Evolutionary conservation across 805 yeast species (phyloP), one percentile per base, ranked within the genome.

Genomic region (Lipomyces yamanashiensis): DNA sequence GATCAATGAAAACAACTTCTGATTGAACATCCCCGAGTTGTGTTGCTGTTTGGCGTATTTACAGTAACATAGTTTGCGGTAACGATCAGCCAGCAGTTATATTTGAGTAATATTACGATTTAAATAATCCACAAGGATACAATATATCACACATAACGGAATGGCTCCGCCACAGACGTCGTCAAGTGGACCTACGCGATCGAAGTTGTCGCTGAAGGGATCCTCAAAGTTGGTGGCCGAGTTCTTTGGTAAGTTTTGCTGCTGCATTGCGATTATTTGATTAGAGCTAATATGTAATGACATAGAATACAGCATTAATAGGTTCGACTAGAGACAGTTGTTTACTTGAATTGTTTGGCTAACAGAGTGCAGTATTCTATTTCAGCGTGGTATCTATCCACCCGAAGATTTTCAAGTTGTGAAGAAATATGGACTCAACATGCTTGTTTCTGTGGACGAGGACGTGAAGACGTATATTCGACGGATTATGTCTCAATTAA

Each of bases 321-420:
- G 64, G 68, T 65, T 45, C 34, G 54, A 36, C 6, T 34, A 5
- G 19, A 13, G 44, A 13, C 13, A 15, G 51, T n/a, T n/a, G 28
- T 23, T 21, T 19, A 15, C 15, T n/a, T 41, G 23, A 34, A 40
- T 28, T 7, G 19, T 37, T 39, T 40, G 15, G 55, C 54, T 50
- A 28, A 48, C 28, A 7, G 9, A 13, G 21, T n/a, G 39, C 47
- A 85, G 87, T 54, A 89, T 92, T 33, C 81, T 93, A 5, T 92
- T 88, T 74, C 98, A 93, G 74, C 78, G 98, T 58, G 96, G 96
- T 0, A 86, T 92, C 19, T 92, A 92, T 71, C 96, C 97, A 0
- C 81, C 89, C 2, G 96, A 89, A 66, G 96, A 91, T 73, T 92
- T 93, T 75, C 82, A 82, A 57, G 80, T 87, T 1, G 91, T 90